phyloP scores from a whole-genome alignment of 371 early-diverging fungal genomes.

The Cokeromyces recurvatus region DNA sequence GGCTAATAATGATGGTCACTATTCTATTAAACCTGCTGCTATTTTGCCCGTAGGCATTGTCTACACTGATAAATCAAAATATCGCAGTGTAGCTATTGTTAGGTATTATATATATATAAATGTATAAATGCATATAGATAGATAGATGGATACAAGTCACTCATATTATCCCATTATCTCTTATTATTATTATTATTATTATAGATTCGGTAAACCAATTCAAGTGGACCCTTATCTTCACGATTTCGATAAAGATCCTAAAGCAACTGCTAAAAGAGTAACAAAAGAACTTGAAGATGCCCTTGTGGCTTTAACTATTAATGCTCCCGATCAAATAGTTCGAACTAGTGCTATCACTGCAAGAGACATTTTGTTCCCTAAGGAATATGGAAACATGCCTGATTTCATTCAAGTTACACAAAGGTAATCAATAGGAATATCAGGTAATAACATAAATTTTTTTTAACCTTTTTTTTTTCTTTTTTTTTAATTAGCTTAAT shows the following conservation, averaged over 20 bases:
- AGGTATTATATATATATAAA: conserved; percentile 28
- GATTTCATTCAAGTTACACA: conserved; percentile 23
- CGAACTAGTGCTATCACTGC: conserved; percentile 18
- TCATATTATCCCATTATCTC: too few species aligned
- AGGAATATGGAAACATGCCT: conserved; percentile 7
- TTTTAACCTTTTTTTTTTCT: too few species aligned
- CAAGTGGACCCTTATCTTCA: conserved; percentile 12
- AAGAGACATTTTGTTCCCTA: conserved; percentile 19
- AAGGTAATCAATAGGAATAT: conserved; percentile 8
- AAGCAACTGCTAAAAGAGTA: conserved; percentile 19
- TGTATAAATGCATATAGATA: conserved; percentile 28
- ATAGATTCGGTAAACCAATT: conserved; percentile 27
- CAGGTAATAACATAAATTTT: too few species aligned
- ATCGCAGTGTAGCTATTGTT: conserved; percentile 45
- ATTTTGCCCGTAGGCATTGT: conserved; percentile 56
- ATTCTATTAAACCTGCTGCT: conserved; percentile 14
- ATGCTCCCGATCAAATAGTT: conserved; percentile 17
- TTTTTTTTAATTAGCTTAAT: too few species aligned
- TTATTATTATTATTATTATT: not conserved
- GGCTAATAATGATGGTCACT: too few species aligned
- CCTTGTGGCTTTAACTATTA: conserved; percentile 10
- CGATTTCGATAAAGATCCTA: conserved; percentile 16
- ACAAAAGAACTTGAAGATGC: conserved; percentile 17
- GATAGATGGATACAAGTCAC: too few species aligned
- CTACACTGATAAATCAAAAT: conserved; percentile 54